Evolutionary conservation across 345 rosid species (phyloP).

Genomic region (Noccaea caerulescens): DNA sequence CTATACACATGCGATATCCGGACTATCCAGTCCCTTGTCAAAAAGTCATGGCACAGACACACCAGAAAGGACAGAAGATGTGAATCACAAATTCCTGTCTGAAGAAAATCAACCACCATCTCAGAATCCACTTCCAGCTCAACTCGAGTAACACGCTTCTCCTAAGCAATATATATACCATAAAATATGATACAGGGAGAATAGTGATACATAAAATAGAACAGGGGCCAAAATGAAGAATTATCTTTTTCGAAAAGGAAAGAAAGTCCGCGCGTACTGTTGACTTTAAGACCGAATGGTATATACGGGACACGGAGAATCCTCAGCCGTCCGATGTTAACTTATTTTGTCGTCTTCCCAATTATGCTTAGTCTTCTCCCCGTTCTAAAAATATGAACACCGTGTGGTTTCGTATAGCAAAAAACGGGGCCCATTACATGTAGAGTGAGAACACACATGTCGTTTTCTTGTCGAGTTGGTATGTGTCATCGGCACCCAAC

Average conservation of each 20-base stretch:
- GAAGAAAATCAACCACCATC: too few species aligned
- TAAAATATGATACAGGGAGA: background rate
- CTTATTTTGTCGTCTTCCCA: constrained; percentile 35
- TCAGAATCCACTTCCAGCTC: too few species aligned
- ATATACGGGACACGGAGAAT: constrained; percentile 18
- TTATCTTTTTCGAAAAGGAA: background rate
- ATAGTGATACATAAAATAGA: constrained; percentile 8
- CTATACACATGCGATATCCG: too few species aligned
- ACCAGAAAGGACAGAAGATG: too few species aligned
- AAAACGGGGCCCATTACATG: constrained; percentile 43
- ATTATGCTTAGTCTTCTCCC: constrained; percentile 16
- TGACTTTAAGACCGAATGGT: constrained; percentile 41
- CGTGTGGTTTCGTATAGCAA: constrained; percentile 40
- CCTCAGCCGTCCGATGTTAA: constrained; percentile 39
- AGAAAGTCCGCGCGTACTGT: constrained; percentile 23
- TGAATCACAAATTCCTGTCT: too few species aligned
- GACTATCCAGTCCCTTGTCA: too few species aligned
- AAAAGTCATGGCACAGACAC: too few species aligned
- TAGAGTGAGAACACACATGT: constrained; percentile 43
- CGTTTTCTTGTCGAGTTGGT: constrained; percentile 49
- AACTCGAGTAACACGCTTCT: too few species aligned
- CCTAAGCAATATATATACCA: too few species aligned
- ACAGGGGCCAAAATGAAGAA: constrained; percentile 36
- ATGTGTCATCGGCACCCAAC: constrained; percentile 43
- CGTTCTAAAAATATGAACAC: constrained; percentile 28